Evolutionary conservation across 257 asterid species (phyloP), one percentile per base, ranked within the genome.

Genomic region (Linderniella brevidens): DNA sequence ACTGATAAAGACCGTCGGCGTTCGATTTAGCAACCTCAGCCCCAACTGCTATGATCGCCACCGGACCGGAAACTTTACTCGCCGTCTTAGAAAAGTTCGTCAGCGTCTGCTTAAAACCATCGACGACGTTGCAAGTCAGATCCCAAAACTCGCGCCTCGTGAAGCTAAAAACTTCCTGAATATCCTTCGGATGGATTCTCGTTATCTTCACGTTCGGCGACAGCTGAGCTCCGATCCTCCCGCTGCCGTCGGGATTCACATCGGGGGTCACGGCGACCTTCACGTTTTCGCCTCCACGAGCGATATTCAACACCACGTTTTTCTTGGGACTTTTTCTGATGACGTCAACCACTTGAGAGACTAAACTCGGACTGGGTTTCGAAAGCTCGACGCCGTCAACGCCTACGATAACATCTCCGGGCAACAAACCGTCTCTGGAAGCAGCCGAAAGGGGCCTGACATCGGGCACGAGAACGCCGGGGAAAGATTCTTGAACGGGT

Each of bases 21-120:
- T 79, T 85, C 17, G 98, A 90, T 54, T 78, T 90, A 0, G 98
- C 98, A 48, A 90, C 98, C 49, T 90, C 93, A 0, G 98, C 96
- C 50, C 98, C 98, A 20, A 90, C 94, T 3, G 98, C 98, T 53
- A 90, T 78, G 32, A 90, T 90, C 19, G 98, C 98, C 57, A 90
- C 85, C 11, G 98, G 98, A 1, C 98, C 98, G 0, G 98, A 85
- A 51, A 90, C 98, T 69, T 90, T 81, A 64, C 96, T 71, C 1
- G 94, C 98, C 18, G 96, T 15, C 50, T 90, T 94, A 0, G 98
- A 90, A 66, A 90, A 90, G 46, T 90, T 90, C 50, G 75, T 48
- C 20, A 85, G 71, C 7, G 90, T 85, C 72, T 90, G 98, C 59
- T 59, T 78, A 73, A 90, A 69, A 56, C 95, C 66, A 46, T 81